Percentiles rank a stretch among this genome's conserved stretches.
phyloP scores from a whole-genome alignment of 164 flowering plant genomes.

The Pachysandra terminalis region DNA sequence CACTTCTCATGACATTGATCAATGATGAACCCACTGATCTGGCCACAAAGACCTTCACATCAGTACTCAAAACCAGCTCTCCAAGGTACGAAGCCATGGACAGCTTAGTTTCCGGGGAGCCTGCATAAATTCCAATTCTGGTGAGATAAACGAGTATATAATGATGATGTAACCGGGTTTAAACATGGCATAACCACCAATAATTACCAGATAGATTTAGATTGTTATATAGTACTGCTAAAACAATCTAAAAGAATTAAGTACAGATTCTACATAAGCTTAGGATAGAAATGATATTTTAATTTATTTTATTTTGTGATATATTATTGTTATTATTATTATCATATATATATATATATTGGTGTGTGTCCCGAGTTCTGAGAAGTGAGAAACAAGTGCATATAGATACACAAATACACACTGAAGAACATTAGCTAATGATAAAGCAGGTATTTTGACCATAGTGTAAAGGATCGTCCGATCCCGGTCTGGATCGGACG shows the following conservation, averaged over 20 bases:
- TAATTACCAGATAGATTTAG: too few species aligned
- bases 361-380: neutral
- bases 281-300: too few species aligned
- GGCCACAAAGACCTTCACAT: conserved; percentile 79
- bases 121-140: conserved; percentile 36
- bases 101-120: conserved; percentile 72
- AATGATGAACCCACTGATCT: conserved; percentile 67
- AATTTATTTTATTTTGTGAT: too few species aligned
- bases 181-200: too few species aligned
- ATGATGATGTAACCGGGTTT: neutral
- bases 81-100: conserved; percentile 85
- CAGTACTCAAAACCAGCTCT: conserved; percentile 75
- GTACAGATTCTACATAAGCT: too few species aligned
- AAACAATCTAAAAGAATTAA: too few species aligned
- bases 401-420: too few species aligned
- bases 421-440: neutral
- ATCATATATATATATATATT: too few species aligned
- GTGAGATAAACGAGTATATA: neutral
- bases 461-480: too few species aligned
- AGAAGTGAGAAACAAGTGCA: neutral
- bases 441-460: neutral
- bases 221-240: too few species aligned
- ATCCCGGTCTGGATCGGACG: too few species aligned
- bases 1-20: conserved; percentile 65
- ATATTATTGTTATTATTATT: too few species aligned